Percentiles rank a stretch among this genome's conserved stretches.
phyloP scores from a whole-genome alignment of 345 rosid species.

The Nephelium lappaceum region DNA sequence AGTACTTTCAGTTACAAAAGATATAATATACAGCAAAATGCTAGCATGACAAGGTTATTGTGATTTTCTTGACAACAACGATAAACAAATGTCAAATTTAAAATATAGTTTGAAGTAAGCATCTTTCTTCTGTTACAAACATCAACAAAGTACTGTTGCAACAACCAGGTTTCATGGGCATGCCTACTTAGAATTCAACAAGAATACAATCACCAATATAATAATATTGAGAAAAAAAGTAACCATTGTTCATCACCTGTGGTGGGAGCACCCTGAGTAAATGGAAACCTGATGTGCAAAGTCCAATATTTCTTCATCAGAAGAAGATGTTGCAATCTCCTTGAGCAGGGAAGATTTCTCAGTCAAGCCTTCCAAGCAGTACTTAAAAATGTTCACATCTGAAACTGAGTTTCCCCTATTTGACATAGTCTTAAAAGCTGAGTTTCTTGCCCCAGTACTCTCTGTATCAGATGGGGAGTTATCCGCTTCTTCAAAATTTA shows the following conservation, averaged over 20 bases:
- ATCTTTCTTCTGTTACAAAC: background rate
- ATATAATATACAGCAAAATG: background rate
- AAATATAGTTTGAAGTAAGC: slow-evolving; percentile 3
- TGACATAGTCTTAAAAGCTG: slow-evolving; percentile 37
- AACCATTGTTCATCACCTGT: slow-evolving; percentile 50
- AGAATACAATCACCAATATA: background rate
- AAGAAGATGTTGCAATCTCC: slow-evolving; percentile 67
- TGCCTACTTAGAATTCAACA: background rate
- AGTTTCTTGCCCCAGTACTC: slow-evolving; percentile 53
- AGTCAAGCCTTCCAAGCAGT: slow-evolving; percentile 75
- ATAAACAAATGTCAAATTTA: background rate
- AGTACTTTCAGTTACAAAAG: background rate
- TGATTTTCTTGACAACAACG: background rate
- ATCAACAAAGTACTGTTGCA: background rate
- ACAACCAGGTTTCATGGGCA: background rate
- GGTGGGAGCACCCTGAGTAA: slow-evolving; percentile 91
- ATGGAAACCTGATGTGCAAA: slow-evolving; percentile 80
- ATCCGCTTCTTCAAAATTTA: slow-evolving; percentile 43
- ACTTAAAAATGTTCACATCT: slow-evolving; percentile 62
- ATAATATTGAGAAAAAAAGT: background rate
- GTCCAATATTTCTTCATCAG: slow-evolving; percentile 63
- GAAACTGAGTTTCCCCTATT: slow-evolving; percentile 49
- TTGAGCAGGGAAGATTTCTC: slow-evolving; percentile 79
- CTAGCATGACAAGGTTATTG: background rate
- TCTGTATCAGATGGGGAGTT: slow-evolving; percentile 64